phyloP scores from a whole-genome alignment of 2,329 filamentous ascomycete genomes.

The Colletotrichum sp. region DNA sequence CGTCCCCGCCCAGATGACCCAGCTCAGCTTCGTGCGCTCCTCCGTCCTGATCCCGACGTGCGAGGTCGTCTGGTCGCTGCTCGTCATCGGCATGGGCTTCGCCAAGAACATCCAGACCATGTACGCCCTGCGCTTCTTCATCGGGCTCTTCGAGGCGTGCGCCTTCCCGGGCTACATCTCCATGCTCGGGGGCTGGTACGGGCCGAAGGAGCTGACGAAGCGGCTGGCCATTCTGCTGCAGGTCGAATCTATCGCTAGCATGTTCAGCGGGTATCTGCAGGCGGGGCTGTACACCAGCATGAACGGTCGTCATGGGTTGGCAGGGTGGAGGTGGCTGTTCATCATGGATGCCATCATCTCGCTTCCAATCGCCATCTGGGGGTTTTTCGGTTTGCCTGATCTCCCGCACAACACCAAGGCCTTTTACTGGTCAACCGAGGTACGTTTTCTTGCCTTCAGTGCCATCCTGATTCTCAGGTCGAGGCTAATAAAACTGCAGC shows the following conservation, averaged over 20 bases:
- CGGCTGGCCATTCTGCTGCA: constrained; percentile 53
- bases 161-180: constrained; percentile 31
- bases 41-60: constrained; percentile 30
- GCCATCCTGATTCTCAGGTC: too few species aligned
- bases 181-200: constrained; percentile 50
- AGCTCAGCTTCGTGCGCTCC: constrained; percentile 30
- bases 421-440: constrained; percentile 17
- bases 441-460: not conserved
- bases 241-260: constrained; percentile 54
- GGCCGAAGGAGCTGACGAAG: constrained; percentile 48
- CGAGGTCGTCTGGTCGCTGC: constrained; percentile 27
- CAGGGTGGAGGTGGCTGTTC: constrained; percentile 45
- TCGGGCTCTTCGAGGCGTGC: constrained; percentile 43
- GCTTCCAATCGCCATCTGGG: constrained; percentile 26
- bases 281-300: constrained; percentile 52
- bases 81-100: constrained; percentile 18
- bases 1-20: constrained; percentile 29
- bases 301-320: constrained; percentile 34
- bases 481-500: not conserved
- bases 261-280: constrained; percentile 64
- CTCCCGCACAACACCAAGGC: constrained; percentile 19
- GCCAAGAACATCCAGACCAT: constrained; percentile 31
- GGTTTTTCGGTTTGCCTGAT: constrained; percentile 26
- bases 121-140: constrained; percentile 47
- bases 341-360: constrained; percentile 39